Base-by-base conservation (phyloP, 2,329 filamentous ascomycete species). In the Chaetomium strumarium region DNA sequence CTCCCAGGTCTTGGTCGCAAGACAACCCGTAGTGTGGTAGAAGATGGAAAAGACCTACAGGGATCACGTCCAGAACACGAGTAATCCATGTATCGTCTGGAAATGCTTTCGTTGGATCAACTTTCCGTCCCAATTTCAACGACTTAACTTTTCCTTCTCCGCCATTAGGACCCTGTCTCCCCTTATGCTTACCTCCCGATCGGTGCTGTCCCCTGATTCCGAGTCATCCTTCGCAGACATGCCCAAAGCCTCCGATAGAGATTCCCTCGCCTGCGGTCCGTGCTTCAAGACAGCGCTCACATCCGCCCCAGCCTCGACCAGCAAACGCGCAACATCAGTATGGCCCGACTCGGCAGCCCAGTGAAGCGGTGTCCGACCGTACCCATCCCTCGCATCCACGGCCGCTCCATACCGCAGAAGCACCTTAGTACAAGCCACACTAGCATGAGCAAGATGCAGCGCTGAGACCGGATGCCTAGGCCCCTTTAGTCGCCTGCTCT, bases 401-500 rank as follows among this genome's bases (percentile, higher is more conserved):
- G 53, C 44, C 6, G 59, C 60, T 2, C 54, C 52, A 14, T 39
- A 16, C 5, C 49, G 39, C 19, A 63, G 37, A 6, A 62, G 36
- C 0, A 60, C 31, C 2, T 19, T n/a, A 0, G 54, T 50, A 37
- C 60, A 60, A 3, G 39, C 48, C 2, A 33, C 11, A 13, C 41
- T 55, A 11, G 30, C 54, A 8, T 48, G 40, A 14, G 59, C 57
- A 5, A 61, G 46, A 30, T 62, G 59, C n/a, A 62, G 43, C 14
- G 58, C 50, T 1, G 58, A 55, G 2, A 60, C 52, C 0, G 55
- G 45, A 19, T 54, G 36, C 14, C 20, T 38, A 17, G 20, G 33
- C 16, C 20, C 14, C 17, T 42, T 54, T 19, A n/a, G n/a, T n/a
- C 14, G 17, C 13, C 24, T 17, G 37, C 31, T n/a, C 10, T 34